These are phyloP conservation scores for Lentinula aciculospora DNA, from an alignment of 768 basidiomycete species.

Conservation along the genomic window DNA sequence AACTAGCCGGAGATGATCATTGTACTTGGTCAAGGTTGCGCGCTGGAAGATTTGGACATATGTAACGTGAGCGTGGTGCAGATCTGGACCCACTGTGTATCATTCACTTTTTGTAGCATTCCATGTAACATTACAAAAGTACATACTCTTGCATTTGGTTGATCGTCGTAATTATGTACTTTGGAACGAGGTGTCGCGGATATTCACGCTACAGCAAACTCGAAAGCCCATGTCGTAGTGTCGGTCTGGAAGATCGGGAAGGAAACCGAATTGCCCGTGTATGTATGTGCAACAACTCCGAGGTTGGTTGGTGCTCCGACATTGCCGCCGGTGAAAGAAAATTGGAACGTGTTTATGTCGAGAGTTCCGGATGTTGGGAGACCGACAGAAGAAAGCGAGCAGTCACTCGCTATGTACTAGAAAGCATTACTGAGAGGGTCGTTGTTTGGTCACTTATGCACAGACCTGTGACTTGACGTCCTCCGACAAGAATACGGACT, in stretches of 20 bases:
- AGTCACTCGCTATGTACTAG: constrained; percentile 14
- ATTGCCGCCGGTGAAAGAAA: constrained; percentile 12
- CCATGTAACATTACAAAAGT: background rate
- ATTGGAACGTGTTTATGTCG: constrained; percentile 13
- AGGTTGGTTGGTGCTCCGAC: constrained; percentile 13
- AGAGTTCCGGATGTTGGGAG: constrained; percentile 15
- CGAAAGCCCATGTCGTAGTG: constrained; percentile 17
- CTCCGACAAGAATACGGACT: constrained; percentile 17
- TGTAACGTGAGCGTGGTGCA: background rate
- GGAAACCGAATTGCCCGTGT: constrained; percentile 13
- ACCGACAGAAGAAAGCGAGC: constrained; percentile 13
- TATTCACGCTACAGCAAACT: constrained; percentile 9
- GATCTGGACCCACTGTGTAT: background rate
- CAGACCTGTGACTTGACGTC: constrained; percentile 14
- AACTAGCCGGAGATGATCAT: background rate
- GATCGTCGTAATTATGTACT: background rate
- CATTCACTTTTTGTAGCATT: background rate
- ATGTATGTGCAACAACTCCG: constrained; percentile 14
- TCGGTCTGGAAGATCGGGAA: constrained; percentile 18
- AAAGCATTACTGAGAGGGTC: background rate
- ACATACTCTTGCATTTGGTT: background rate
- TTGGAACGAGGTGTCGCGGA: too few species aligned
- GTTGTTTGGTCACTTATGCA: background rate
- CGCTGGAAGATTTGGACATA: background rate
- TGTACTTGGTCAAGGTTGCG: background rate